Conservation (phyloP, 257 asterid species). For the Scutellaria barbata region DNA sequence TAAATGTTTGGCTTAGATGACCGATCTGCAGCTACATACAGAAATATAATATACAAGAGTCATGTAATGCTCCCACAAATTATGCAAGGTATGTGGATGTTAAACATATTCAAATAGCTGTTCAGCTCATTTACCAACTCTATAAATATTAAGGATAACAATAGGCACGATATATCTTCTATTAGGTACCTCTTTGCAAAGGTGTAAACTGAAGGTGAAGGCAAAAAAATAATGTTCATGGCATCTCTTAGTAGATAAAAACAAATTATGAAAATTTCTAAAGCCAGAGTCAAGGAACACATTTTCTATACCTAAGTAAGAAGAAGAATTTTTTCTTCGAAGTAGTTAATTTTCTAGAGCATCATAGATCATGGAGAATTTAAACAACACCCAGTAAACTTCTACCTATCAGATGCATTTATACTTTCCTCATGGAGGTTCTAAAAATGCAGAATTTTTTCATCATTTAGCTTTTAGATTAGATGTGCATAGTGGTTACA, state of each 20-base stretch:
- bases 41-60: constrained; percentile 28
- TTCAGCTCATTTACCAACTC: not conserved
- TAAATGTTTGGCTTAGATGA: constrained; percentile 3
- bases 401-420: not conserved
- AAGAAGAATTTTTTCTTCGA: constrained; percentile 8
- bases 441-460: not conserved
- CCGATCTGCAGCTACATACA: constrained; percentile 36
- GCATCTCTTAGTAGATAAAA: constrained; percentile 1
- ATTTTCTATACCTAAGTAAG: not conserved
- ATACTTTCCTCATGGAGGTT: not conserved
- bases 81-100: constrained; percentile 13
- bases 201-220: not conserved
- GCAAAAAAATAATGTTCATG: constrained; percentile 3
- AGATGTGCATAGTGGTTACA: not conserved
- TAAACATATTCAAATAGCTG: constrained; percentile 4
- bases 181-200: not conserved
- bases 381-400: not conserved
- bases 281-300: not conserved
- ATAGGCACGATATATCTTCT: constrained; percentile 3
- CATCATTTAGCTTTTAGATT: not conserved
- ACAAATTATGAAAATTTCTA: constrained; percentile 1
- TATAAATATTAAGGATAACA: constrained; percentile 31
- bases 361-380: not conserved
- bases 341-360: constrained; percentile 20
- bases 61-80: constrained; percentile 26